These are phyloP conservation scores for Globisporangium solare DNA, from an alignment of 352 stramenopile genomes.

Conservation along the genomic window DNA sequence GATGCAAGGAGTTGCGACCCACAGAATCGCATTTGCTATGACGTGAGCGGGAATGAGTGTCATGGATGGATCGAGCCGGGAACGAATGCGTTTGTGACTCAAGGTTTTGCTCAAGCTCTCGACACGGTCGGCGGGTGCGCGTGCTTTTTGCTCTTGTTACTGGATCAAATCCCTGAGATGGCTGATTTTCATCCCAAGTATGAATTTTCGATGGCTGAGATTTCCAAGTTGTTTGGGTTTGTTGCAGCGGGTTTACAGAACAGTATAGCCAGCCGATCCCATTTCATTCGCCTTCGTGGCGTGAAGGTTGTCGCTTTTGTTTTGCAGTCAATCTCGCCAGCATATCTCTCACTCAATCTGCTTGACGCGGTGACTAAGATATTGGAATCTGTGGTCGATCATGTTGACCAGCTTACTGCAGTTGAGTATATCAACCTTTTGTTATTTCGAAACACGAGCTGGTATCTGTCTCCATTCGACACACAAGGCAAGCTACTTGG, in stretches of 20 bases:
- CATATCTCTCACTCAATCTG: conserved; percentile 53
- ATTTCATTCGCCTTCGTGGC: conserved; percentile 65
- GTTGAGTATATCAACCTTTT: conserved; percentile 52
- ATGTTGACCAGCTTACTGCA: conserved; percentile 25
- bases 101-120: conserved; percentile 59
- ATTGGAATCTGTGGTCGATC: conserved; percentile 49
- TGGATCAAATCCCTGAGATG: conserved; percentile 78
- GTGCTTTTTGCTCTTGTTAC: conserved; percentile 63
- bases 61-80: conserved; percentile 66
- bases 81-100: conserved; percentile 56
- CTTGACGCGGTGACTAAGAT: conserved; percentile 61
- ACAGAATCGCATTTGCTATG: conserved; percentile 49
- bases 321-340: conserved; percentile 68
- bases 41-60: conserved; percentile 73
- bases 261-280: conserved; percentile 60
- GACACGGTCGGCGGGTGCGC: conserved; percentile 64
- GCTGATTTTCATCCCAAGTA: conserved; percentile 71
- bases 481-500: conserved; percentile 66
- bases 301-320: conserved; percentile 77
- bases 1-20: conserved; percentile 68
- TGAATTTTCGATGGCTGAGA: conserved; percentile 64
- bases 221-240: conserved; percentile 58
- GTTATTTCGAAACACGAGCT: conserved; percentile 76
- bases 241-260: conserved; percentile 46
- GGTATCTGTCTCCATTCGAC: conserved; percentile 74